A percentile compares a stretch with the other conserved stretches of the same genome.
Evolutionary conservation across 805 yeast species (phyloP).

Genomic region (Lipomyces starkeyi): DNA sequence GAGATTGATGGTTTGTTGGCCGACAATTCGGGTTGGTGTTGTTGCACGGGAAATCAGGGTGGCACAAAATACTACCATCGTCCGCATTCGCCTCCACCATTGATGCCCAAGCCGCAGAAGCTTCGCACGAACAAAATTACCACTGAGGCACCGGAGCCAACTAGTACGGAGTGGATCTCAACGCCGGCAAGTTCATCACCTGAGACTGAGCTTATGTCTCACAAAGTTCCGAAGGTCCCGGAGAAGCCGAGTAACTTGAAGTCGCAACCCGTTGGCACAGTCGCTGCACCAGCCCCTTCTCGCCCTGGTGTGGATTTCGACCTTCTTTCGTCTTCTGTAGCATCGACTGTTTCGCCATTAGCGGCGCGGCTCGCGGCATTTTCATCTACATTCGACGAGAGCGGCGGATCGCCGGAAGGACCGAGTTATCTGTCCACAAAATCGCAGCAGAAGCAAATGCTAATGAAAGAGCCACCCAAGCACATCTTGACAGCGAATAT

Average conservation of each 20-base stretch:
- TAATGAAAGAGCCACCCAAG: slow-evolving; percentile 4
- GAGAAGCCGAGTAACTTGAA: slow-evolving; percentile 29
- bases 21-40: slow-evolving; percentile 33
- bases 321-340: slow-evolving; percentile 31
- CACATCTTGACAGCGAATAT: not conserved
- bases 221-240: slow-evolving; percentile 32
- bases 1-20: slow-evolving; percentile 38
- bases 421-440: slow-evolving; percentile 19
- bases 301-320: slow-evolving; percentile 19
- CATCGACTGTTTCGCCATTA: slow-evolving; percentile 29
- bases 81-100: slow-evolving; percentile 38
- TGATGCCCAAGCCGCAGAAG: slow-evolving; percentile 34
- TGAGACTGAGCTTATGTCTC: not conserved
- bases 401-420: slow-evolving; percentile 25
- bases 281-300: not conserved
- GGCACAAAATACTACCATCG: slow-evolving; percentile 30
- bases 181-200: slow-evolving; percentile 4
- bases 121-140: slow-evolving; percentile 28
- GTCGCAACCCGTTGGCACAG: slow-evolving; percentile 16
- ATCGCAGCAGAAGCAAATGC: slow-evolving; percentile 3
- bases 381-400: slow-evolving; percentile 31
- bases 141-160: slow-evolving; percentile 21
- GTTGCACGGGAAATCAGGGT: slow-evolving; percentile 18
- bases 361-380: slow-evolving; percentile 31
- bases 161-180: slow-evolving; percentile 26